Base-by-base conservation (phyloP, 257 asterid species). In the Striga asiatica region DNA sequence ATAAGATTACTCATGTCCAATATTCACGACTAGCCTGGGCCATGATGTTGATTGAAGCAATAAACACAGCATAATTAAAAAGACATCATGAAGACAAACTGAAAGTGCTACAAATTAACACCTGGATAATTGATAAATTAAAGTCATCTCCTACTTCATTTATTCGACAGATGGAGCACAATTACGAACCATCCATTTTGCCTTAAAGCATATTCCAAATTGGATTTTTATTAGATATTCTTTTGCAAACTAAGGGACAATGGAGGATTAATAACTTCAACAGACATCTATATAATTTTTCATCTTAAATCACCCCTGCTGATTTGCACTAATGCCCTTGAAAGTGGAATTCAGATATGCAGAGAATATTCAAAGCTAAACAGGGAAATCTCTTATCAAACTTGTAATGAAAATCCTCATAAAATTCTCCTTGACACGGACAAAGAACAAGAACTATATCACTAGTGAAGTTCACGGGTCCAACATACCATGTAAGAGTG, bases 401-500 rank as follows among this genome's bases (percentile, higher is more conserved):
- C 45, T 11, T 38, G 45, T 38, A n/a, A n/a, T n/a, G 45, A n/a
- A 38, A 18, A n/a, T 2, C 13, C 13, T 0, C 18, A 38, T 38
- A 34, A 34, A 38, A 16, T 38, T 16, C 1, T 11, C 23, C 6
- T 42, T 3, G 21, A 42, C n/a, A 0, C 9, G 11, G 12, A 20
- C 2, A 47, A 47, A 16, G 24, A 16, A 19, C 24, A 19, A 16
- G 11, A 6, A 11, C 45, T n/a, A 38, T 38, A 19, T 43, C 8
- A 38, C 4, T 12, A 10, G 0, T 8, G 8, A 3, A 1, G 13
- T n/a, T n/a, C n/a, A n/a, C 20, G 20, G 28, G 61, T 16, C 37
- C 21, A 42, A 34, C 45, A 10, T 61, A 68, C 68, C 65, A 27
- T 56, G 65, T 18, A 69, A 29, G 8, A 69, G 34, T 1, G 65